Evolutionary conservation across 441 rosid species (phyloP).

Genomic region (Jatropha podagrica): DNA sequence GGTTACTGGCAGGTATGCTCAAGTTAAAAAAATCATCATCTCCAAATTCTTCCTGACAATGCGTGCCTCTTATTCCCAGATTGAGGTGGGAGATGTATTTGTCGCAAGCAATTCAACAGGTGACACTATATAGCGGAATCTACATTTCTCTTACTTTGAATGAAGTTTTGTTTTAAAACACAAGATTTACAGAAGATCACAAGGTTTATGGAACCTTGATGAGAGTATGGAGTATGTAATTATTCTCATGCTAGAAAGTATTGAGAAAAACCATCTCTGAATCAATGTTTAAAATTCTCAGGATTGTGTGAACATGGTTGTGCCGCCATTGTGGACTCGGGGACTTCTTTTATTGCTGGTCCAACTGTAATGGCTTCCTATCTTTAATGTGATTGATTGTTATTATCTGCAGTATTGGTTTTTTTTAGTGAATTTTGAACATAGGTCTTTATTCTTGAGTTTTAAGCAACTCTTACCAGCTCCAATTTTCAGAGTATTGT

Average conservation of each 20-base stretch:
- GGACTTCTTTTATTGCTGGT: constrained; percentile 56
- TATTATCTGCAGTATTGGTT: background rate
- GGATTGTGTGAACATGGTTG: constrained; percentile 50
- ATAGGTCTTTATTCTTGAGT: background rate
- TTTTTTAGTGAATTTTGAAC: background rate
- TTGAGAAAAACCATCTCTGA: background rate
- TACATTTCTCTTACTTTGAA: background rate
- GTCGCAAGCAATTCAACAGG: constrained; percentile 51
- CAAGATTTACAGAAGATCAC: background rate
- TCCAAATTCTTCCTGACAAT: constrained; percentile 6
- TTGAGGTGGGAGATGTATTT: constrained; percentile 41
- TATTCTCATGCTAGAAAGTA: background rate
- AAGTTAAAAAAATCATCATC: background rate
- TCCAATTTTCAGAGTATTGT: constrained; percentile 42
- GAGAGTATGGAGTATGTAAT: background rate
- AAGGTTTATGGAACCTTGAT: background rate
- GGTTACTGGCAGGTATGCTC: constrained; percentile 60
- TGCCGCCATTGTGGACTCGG: constrained; percentile 59
- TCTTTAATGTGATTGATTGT: background rate
- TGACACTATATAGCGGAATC: constrained; percentile 12
- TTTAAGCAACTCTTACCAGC: constrained; percentile 9
- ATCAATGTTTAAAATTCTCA: constrained; percentile 27
- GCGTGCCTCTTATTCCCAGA: constrained; percentile 32
- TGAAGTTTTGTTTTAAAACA: background rate
- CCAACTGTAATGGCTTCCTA: constrained; percentile 51